phyloP scores from a whole-genome alignment of 169 alveolate species.

The Prorocentrum cordatum region DNA sequence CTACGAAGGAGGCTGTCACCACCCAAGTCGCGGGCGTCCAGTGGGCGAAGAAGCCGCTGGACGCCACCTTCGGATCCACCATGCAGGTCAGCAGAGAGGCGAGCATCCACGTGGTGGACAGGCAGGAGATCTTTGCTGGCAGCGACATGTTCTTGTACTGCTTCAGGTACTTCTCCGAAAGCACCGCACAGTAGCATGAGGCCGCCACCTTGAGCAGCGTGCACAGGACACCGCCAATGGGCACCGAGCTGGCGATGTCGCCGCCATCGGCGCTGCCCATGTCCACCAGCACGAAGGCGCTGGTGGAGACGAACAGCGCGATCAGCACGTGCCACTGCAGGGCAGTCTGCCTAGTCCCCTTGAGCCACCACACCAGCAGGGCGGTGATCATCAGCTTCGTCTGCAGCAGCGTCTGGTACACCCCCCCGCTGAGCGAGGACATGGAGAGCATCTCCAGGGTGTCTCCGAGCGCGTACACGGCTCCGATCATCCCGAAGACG shows the following conservation, averaged over 20 bases:
- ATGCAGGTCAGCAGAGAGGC: background rate
- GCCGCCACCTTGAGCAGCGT: slow-evolving; percentile 12
- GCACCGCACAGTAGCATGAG: background rate
- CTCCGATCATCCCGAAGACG: slow-evolving; percentile 7
- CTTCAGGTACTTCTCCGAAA: background rate
- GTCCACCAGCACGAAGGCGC: slow-evolving; percentile 22
- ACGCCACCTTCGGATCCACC: background rate
- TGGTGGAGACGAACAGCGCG: slow-evolving; percentile 10
- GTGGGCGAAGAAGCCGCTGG: background rate
- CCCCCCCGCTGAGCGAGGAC: slow-evolving; percentile 20
- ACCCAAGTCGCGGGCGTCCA: background rate
- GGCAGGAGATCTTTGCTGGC: slow-evolving; percentile 21
- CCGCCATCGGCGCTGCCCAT: slow-evolving; percentile 14
- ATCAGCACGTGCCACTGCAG: background rate
- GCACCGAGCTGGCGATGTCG: background rate
- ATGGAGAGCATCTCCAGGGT: slow-evolving; percentile 31
- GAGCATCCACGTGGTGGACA: slow-evolving; percentile 7
- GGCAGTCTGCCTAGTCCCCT: slow-evolving; percentile 25
- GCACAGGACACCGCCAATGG: background rate
- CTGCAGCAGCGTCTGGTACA: slow-evolving; percentile 17
- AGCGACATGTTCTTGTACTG: background rate
- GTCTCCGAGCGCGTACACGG: slow-evolving; percentile 18
- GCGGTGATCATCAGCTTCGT: slow-evolving; percentile 26
- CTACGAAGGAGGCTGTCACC: slow-evolving; percentile 16
- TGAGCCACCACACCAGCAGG: slow-evolving; percentile 8